Base-by-base conservation (phyloP, 441 rosid species). In the Rhodomyrtus psidioides region DNA sequence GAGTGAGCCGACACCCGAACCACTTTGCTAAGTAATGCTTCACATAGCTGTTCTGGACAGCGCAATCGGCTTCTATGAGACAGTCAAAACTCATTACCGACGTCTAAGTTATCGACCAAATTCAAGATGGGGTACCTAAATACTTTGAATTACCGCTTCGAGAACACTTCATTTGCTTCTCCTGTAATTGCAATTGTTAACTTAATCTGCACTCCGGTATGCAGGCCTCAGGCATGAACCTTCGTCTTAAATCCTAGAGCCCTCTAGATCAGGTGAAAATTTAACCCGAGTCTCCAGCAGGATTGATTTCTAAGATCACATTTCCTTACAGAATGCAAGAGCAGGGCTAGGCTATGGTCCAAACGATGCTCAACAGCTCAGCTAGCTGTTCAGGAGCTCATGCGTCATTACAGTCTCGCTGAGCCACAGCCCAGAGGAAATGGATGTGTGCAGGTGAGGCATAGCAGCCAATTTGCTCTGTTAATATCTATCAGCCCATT, bases 151-250 rank as follows among this genome's bases (percentile, higher is more conserved):
- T 9, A 9, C 76, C 46, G 15, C 13, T 65, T 65, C 26, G 0
- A 30, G 26, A 10, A 65, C 76, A 65, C 26, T 65, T 21, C 6
- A 34, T 34, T 39, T 9, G 26, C 46, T 34, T 44, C 19, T 30
- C 24, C 13, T 12, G 1, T 60, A 60, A 60, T 4, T 16, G 74
- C 74, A 28, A 4, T 19, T 21, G 75, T 17, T 30, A 4, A 62
- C 9, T 23, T 62, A 24, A 34, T 34, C 46, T 6, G 76, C 39
- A 9, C 46, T 65, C 19, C 17, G 79, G 30, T 39, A 17, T 83
- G 85, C 88, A 65, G 85, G 88, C 88, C 56, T 26, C 56, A 44
- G 85, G 88, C 21, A 83, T 55, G 85, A 42, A 23, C 39, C 55
- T 46, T 17, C 83, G 83, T 26, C 55, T 24, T 60, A 83, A 49